Conservation (phyloP, 768 basidiomycete species). For the Hortiboletus flavorubellus region DNA sequence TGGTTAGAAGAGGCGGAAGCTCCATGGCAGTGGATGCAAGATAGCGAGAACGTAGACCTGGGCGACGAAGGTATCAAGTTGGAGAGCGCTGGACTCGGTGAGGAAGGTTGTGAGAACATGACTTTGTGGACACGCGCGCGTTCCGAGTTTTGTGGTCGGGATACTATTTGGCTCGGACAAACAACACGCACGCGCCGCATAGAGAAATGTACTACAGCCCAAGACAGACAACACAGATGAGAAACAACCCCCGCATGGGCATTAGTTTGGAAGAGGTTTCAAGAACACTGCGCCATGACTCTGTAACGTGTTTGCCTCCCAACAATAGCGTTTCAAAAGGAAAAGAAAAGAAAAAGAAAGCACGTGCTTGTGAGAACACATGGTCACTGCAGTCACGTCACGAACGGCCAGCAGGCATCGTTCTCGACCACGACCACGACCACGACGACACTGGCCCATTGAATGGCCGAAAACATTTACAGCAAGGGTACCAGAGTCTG, state of each 20-base stretch:
- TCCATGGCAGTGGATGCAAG: slow-evolving; percentile 29
- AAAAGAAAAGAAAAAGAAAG: neutral
- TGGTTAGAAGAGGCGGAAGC: slow-evolving; percentile 42
- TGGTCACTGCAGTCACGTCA: slow-evolving; percentile 26
- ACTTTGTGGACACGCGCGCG: neutral
- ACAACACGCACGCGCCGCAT: neutral
- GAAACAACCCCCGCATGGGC: too few relatives aligned
- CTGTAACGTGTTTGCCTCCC: too few relatives aligned
- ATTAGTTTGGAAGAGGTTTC: too few relatives aligned
- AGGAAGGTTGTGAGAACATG: slow-evolving; percentile 4
- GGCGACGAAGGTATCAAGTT: slow-evolving; percentile 41
- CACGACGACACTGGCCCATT: slow-evolving; percentile 38
- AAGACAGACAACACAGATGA: too few relatives aligned
- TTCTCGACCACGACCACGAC: slow-evolving; percentile 18
- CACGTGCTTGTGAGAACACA: slow-evolving; percentile 21
- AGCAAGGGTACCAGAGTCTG: slow-evolving; percentile 87
- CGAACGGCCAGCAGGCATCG: neutral
- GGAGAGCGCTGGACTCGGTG: slow-evolving; percentile 17
- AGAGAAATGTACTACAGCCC: too few relatives aligned
- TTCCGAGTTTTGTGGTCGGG: slow-evolving; percentile 3
- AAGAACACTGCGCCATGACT: too few relatives aligned
- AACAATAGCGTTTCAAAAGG: too few relatives aligned
- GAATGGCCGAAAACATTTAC: slow-evolving; percentile 92
- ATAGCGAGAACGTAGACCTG: slow-evolving; percentile 39
- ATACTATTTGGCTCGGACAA: slow-evolving; percentile 24